These are phyloP conservation scores for Cicer yamashitae DNA, from an alignment of 306 rosid species.

Conservation along the genomic window DNA sequence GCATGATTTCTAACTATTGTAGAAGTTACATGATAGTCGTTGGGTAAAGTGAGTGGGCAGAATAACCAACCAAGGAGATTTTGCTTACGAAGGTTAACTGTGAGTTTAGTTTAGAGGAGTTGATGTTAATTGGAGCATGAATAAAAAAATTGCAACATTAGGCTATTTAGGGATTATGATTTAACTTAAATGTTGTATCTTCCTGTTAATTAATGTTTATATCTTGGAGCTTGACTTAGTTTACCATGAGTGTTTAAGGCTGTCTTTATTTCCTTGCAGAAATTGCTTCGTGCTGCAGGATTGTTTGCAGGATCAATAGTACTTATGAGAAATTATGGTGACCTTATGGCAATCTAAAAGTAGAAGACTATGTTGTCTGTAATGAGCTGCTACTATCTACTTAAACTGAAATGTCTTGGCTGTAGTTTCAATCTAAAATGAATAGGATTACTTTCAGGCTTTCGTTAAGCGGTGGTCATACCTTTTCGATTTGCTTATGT, in stretches of 20 bases:
- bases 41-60: constrained; percentile 1
- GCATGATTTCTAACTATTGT: constrained; percentile 25
- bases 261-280: constrained; percentile 57
- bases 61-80: neutral
- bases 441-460: constrained; percentile 16
- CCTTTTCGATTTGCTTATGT: constrained; percentile 19
- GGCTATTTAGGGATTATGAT: constrained; percentile 1
- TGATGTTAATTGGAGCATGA: constrained; percentile 22
- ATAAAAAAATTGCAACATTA: constrained; percentile 30
- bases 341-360: constrained; percentile 83
- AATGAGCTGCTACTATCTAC: constrained; percentile 36
- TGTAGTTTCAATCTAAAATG: constrained; percentile 31
- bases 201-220: constrained; percentile 16
- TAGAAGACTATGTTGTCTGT: constrained; percentile 28
- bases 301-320: constrained; percentile 75
- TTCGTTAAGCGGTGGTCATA: constrained; percentile 8
- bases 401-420: constrained; percentile 3
- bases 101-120: constrained; percentile 2
- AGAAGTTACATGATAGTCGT: neutral
- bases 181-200: neutral
- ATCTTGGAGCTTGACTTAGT: neutral
- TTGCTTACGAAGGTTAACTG: neutral
- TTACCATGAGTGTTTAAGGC: constrained; percentile 6
- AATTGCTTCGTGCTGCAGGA: constrained; percentile 80
- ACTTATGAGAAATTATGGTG: constrained; percentile 79